Conservation (phyloP, 2,329 filamentous ascomycete species). For the Cytospora piceicola region DNA sequence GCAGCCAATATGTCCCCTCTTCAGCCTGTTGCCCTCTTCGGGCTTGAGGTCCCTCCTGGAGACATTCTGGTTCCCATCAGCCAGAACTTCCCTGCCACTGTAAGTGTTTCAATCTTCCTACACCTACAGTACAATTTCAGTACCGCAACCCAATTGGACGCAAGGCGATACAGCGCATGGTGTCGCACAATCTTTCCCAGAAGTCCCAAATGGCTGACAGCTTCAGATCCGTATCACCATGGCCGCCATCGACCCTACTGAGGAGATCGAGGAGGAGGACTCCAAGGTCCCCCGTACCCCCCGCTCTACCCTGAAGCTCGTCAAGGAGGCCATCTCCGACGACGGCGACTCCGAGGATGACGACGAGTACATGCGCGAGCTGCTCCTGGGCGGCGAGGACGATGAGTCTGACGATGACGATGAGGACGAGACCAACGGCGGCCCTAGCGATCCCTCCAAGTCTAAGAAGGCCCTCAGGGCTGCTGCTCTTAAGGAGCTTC, state of each 20-base stretch:
- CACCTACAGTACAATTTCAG: background rate
- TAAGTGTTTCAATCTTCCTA: conserved; percentile 53
- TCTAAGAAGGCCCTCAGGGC: conserved; percentile 83
- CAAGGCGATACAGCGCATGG: conserved; percentile 3
- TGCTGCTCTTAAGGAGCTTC: conserved; percentile 76
- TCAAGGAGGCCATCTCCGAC: conserved; percentile 70
- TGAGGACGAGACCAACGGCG: conserved; percentile 80
- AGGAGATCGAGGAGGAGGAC: conserved; percentile 66
- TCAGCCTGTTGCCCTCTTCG: conserved; percentile 78
- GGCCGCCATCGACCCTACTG: conserved; percentile 93
- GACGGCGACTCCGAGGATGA: conserved; percentile 67
- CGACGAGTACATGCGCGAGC: conserved; percentile 64
- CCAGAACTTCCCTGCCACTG: conserved; percentile 79
- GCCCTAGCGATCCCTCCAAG: conserved; percentile 89
- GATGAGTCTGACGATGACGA: conserved; percentile 56
- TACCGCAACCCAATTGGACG: background rate
- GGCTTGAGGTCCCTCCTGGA: conserved; percentile 86
- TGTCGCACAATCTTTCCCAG: conserved; percentile 14
- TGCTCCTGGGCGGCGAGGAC: conserved; percentile 54
- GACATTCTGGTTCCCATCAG: conserved; percentile 80
- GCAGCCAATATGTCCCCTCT: conserved; percentile 56
- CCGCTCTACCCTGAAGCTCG: conserved; percentile 87
- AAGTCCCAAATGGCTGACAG: conserved; percentile 20
- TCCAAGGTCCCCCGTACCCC: conserved; percentile 63
- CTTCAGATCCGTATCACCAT: conserved; percentile 93